Conservation (phyloP, 2,329 filamentous ascomycete genomes). For the Aspergillus udagawae region DNA sequence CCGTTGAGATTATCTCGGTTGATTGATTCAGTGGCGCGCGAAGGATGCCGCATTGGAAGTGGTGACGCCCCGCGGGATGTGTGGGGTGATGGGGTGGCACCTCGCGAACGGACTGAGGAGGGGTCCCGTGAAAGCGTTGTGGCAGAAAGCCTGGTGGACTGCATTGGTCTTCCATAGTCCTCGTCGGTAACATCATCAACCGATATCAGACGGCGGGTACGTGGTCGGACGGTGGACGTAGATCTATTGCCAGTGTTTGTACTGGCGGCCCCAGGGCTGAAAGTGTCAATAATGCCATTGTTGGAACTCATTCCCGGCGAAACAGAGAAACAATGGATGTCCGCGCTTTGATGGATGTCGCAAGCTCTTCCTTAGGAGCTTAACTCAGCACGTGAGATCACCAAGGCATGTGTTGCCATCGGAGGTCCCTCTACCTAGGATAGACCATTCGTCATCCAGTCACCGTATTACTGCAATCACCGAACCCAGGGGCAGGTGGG, state of each 20-base stretch:
- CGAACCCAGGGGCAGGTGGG: neutral
- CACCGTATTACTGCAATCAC: constrained; percentile 21
- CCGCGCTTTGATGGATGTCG: constrained; percentile 15
- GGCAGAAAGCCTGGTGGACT: constrained; percentile 24
- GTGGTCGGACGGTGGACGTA: constrained; percentile 41
- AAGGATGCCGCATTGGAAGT: constrained; percentile 36
- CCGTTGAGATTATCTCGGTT: constrained; percentile 19
- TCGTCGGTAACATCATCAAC: constrained; percentile 37
- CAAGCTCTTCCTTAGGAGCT: constrained; percentile 19
- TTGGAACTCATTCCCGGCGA: constrained; percentile 41
- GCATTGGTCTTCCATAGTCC: constrained; percentile 18
- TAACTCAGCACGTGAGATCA: constrained; percentile 22
- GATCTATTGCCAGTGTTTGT: constrained; percentile 29
- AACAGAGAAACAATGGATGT: constrained; percentile 10
- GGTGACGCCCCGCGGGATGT: constrained; percentile 36
- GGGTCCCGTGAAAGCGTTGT: constrained; percentile 23
- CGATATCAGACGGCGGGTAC: constrained; percentile 42
- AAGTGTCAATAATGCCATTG: constrained; percentile 33
- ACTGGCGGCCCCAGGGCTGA: constrained; percentile 30
- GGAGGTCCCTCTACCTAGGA: constrained; percentile 27
- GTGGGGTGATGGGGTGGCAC: constrained; percentile 38
- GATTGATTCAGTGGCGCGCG: constrained; percentile 26
- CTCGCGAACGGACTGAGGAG: constrained; percentile 37
- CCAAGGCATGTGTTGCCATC: constrained; percentile 35
- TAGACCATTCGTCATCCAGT: constrained; percentile 36